Evolutionary conservation across 306 rosid species (phyloP).

Genomic region (Begonia fuchsioides): DNA sequence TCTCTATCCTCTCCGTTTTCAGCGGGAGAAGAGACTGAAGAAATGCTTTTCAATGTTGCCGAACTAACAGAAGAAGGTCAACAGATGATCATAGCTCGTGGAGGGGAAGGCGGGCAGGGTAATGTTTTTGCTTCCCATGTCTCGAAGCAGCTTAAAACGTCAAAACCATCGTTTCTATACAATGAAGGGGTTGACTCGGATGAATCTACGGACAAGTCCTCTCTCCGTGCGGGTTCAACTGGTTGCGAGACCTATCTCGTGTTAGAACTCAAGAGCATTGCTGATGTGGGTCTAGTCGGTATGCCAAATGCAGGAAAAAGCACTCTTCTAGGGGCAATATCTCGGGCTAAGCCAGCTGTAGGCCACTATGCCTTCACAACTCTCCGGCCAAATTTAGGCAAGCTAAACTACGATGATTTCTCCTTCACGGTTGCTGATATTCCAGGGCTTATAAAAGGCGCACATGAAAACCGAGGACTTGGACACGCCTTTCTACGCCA

Average conservation of each 20-base stretch:
- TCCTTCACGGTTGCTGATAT: constrained; percentile 80
- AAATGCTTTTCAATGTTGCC: constrained; percentile 43
- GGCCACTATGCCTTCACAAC: constrained; percentile 94
- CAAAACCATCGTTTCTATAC: constrained; percentile 9
- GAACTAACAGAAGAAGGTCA: constrained; percentile 77
- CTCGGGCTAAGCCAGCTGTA: constrained; percentile 67
- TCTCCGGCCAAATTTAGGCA: constrained; percentile 82
- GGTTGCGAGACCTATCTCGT: constrained; percentile 60
- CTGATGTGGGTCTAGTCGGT: constrained; percentile 89
- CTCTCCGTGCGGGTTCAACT: constrained; percentile 32
- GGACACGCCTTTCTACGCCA: constrained; percentile 89
- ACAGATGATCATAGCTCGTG: constrained; percentile 42
- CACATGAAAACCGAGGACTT: constrained; percentile 75
- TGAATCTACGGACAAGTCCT: constrained; percentile 25
- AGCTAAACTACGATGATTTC: constrained; percentile 66
- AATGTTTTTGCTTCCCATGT: constrained; percentile 27
- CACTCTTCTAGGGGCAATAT: constrained; percentile 76
- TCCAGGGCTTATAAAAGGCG: constrained; percentile 93
- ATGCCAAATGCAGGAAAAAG: constrained; percentile 99
- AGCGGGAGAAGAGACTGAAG: constrained; percentile 20
- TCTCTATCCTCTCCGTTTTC: constrained; percentile 17
- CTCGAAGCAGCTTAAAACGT: constrained; percentile 24
- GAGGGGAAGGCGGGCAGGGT: constrained; percentile 79
- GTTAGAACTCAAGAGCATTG: constrained; percentile 84
- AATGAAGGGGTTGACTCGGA: constrained; percentile 9